These are phyloP conservation scores for Botrytis sinoallii DNA, from an alignment of 2,329 filamentous ascomycete species.

Conservation along the genomic window DNA sequence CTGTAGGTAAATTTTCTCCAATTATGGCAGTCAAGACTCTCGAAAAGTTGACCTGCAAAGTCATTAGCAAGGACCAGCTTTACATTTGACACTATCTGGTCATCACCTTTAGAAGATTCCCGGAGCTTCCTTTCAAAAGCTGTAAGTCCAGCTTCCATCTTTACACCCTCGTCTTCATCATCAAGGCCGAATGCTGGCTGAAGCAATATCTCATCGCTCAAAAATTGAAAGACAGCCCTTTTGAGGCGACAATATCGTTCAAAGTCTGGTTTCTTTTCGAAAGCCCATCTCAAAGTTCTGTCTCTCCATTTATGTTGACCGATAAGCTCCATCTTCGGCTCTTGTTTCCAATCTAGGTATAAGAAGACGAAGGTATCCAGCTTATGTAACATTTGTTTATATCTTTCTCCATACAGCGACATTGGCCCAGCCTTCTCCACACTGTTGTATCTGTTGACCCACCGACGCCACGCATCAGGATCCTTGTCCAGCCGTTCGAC, in stretches of 20 bases:
- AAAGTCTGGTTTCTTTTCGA: not conserved
- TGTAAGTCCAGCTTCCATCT: not conserved
- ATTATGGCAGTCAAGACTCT: not conserved
- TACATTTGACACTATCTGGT: not conserved
- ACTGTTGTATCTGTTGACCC: rapidly evolving
- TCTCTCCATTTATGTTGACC: not conserved
- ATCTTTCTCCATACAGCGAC: rapidly evolving
- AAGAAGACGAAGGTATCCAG: rapidly evolving
- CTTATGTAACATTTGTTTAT: rapidly evolving
- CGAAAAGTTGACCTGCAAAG: too few species aligned
- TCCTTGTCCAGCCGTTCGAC: not conserved
- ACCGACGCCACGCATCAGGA: too few species aligned
- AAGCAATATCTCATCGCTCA: conserved; percentile 3
- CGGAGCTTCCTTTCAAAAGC: conserved; percentile 1
- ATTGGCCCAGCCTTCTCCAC: too few species aligned
- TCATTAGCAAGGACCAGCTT: not conserved
- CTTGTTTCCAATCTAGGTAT: rapidly evolving
- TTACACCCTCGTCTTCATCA: not conserved
- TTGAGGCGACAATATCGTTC: too few species aligned
- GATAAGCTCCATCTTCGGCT: not conserved
- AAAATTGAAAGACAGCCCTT: conserved; percentile 8
- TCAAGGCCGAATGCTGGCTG: conserved; percentile 18
- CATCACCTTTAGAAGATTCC: not conserved
- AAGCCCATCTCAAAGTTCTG: not conserved
- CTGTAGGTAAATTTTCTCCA: not conserved